Conservation (phyloP, 768 basidiomycete species). For the Porphyrellus cyaneotinctus region DNA sequence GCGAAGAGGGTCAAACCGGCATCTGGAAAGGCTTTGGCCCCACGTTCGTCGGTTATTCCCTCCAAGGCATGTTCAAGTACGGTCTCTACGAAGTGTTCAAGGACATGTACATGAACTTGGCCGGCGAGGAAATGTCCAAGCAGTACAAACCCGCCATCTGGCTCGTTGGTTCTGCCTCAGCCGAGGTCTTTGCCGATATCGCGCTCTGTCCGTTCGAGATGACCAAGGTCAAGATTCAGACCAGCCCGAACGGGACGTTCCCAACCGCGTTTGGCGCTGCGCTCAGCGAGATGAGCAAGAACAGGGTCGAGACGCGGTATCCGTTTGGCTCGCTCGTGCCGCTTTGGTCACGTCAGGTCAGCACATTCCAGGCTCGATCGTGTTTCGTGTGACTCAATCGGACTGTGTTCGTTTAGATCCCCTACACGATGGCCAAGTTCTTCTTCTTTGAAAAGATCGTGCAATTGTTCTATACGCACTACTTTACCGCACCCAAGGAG, state of each 20-base stretch:
- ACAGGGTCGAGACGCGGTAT: slow-evolving; percentile 69
- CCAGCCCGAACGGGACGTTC: slow-evolving; percentile 70
- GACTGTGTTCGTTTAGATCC: slow-evolving; percentile 53
- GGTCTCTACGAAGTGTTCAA: slow-evolving; percentile 98
- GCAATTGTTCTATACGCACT: slow-evolving; percentile 81
- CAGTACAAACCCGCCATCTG: slow-evolving; percentile 90
- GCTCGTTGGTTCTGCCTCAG: slow-evolving; percentile 90
- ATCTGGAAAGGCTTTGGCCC: slow-evolving; percentile 95
- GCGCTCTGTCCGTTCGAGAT: slow-evolving; percentile 95
- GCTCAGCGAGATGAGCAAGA: slow-evolving; percentile 62
- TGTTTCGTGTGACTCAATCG: neutral
- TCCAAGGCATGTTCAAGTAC: slow-evolving; percentile 98
- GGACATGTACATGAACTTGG: slow-evolving; percentile 84
- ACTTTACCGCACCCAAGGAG: slow-evolving; percentile 77
- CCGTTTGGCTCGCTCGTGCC: slow-evolving; percentile 84
- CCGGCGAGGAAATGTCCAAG: slow-evolving; percentile 74
- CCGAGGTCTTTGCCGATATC: slow-evolving; percentile 94
- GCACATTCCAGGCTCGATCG: neutral
- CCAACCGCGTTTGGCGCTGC: slow-evolving; percentile 72
- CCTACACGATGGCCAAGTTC: slow-evolving; percentile 99
- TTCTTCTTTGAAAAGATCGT: slow-evolving; percentile 92
- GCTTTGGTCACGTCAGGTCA: slow-evolving; percentile 83
- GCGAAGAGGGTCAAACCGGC: slow-evolving; percentile 79
- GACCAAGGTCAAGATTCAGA: slow-evolving; percentile 91
- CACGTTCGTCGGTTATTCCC: slow-evolving; percentile 88